Conservation (phyloP, 75 land plant genomes). For the Cryptomeria japonica region DNA sequence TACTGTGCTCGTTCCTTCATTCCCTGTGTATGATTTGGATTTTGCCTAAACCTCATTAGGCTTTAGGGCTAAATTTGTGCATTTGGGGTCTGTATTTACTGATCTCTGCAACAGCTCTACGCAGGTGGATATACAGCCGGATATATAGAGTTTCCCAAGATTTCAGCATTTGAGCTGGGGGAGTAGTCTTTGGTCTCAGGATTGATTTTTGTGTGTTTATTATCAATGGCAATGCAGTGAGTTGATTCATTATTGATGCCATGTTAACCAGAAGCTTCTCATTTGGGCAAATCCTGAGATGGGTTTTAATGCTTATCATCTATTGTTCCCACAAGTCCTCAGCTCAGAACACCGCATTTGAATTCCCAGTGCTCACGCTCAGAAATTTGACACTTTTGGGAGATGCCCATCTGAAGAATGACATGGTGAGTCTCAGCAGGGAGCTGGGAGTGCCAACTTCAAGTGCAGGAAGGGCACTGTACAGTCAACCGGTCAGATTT, state of each 20-base stretch:
- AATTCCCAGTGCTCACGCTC: constrained; percentile 54
- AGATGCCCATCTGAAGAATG: constrained; percentile 64
- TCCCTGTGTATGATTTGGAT: background rate
- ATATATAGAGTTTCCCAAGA: background rate
- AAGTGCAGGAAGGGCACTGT: constrained; percentile 80
- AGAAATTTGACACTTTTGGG: constrained; percentile 62
- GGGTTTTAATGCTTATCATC: background rate
- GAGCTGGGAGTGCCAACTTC: constrained; percentile 65
- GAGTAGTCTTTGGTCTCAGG: background rate
- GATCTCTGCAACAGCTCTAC: background rate
- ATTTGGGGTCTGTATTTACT: background rate
- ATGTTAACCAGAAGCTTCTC: background rate
- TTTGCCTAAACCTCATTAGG: background rate
- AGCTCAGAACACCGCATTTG: constrained; percentile 40
- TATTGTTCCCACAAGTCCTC: background rate
- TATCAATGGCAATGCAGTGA: background rate
- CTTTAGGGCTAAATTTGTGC: background rate
- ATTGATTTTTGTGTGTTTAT: background rate
- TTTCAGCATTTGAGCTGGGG: background rate
- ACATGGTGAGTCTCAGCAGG: constrained; percentile 53
- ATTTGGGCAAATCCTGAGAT: background rate
- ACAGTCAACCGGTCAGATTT: constrained; percentile 60
- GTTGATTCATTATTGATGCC: background rate
- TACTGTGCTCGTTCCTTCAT: background rate
- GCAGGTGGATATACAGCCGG: background rate